Percentiles rank a stretch among this genome's conserved stretches.
Evolutionary conservation across 345 rosid species (phyloP).

Genomic region (Geranium brycei): DNA sequence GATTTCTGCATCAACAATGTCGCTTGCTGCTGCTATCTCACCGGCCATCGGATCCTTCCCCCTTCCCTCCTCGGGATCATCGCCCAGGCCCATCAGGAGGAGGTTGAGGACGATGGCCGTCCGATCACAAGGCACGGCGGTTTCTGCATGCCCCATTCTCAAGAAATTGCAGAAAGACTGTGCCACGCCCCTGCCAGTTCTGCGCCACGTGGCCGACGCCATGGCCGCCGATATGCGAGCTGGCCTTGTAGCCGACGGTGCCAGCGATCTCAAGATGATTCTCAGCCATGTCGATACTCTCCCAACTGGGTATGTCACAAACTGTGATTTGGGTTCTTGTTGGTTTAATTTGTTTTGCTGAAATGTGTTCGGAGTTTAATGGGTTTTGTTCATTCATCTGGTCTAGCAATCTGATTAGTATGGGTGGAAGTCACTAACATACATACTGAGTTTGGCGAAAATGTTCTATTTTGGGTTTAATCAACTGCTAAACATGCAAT

Average conservation of each 20-base stretch:
- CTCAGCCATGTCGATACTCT: constrained; percentile 60
- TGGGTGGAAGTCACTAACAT: neutral
- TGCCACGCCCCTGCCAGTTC: constrained; percentile 46
- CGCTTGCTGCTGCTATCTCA: constrained; percentile 20
- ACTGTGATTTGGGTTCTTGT: neutral
- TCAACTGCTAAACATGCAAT: neutral
- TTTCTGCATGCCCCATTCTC: constrained; percentile 41
- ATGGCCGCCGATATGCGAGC: constrained; percentile 59
- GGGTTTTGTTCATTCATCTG: neutral
- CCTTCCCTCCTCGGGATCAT: too few relatives aligned
- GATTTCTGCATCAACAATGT: constrained; percentile 22
- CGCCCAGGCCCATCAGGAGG: constrained; percentile 3
- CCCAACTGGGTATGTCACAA: constrained; percentile 79
- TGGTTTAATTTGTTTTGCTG: neutral
- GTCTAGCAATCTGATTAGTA: neutral
- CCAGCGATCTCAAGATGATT: constrained; percentile 70
- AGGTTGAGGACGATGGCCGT: constrained; percentile 23
- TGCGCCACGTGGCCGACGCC: constrained; percentile 57
- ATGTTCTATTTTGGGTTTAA: neutral
- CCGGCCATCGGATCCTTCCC: constrained; percentile 32
- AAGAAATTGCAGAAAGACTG: constrained; percentile 52
- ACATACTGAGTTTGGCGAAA: too few relatives aligned
- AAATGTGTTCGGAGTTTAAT: too few relatives aligned
- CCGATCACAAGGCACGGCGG: constrained; percentile 23
- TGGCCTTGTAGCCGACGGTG: constrained; percentile 60